Conservation (phyloP, 2,329 filamentous ascomycete species). For the Penicillium sp. region DNA sequence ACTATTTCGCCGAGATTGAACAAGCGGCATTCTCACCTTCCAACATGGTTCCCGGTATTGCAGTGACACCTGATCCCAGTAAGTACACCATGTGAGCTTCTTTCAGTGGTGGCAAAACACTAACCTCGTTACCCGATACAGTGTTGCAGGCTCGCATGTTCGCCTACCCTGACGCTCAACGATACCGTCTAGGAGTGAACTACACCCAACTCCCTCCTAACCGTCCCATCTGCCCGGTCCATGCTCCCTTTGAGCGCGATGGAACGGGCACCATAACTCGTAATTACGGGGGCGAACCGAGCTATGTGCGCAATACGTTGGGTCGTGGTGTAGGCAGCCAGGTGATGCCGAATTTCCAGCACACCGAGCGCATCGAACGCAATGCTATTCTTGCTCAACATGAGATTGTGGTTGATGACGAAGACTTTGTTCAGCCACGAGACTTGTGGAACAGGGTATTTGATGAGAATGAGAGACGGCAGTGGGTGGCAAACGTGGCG, state of each 20-base stretch:
- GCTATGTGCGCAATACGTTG: slow-evolving; percentile 44
- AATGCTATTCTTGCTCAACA: slow-evolving; percentile 23
- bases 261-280: slow-evolving; percentile 37
- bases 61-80: slow-evolving; percentile 57
- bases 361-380: slow-evolving; percentile 20
- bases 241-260: slow-evolving; percentile 52
- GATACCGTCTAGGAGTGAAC: slow-evolving; percentile 41
- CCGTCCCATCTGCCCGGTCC: slow-evolving; percentile 33
- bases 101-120: neutral
- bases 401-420: slow-evolving; percentile 24
- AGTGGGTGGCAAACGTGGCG: slow-evolving; percentile 23
- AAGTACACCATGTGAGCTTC: neutral
- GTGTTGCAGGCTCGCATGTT: slow-evolving; percentile 59
- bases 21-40: slow-evolving; percentile 63
- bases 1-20: slow-evolving; percentile 64
- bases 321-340: slow-evolving; percentile 17
- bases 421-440: slow-evolving; percentile 31
- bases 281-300: slow-evolving; percentile 58
- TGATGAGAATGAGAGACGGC: slow-evolving; percentile 21
- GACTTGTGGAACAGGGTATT: slow-evolving; percentile 30
- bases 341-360: slow-evolving; percentile 18
- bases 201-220: slow-evolving; percentile 42
- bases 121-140: slow-evolving; percentile 19
- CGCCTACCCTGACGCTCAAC: slow-evolving; percentile 54
- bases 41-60: slow-evolving; percentile 60